Percentiles rank a stretch among this genome's conserved stretches.
Evolutionary conservation across 768 basidiomycete genomes (phyloP).

Genomic region (Chalciporus piperatus): DNA sequence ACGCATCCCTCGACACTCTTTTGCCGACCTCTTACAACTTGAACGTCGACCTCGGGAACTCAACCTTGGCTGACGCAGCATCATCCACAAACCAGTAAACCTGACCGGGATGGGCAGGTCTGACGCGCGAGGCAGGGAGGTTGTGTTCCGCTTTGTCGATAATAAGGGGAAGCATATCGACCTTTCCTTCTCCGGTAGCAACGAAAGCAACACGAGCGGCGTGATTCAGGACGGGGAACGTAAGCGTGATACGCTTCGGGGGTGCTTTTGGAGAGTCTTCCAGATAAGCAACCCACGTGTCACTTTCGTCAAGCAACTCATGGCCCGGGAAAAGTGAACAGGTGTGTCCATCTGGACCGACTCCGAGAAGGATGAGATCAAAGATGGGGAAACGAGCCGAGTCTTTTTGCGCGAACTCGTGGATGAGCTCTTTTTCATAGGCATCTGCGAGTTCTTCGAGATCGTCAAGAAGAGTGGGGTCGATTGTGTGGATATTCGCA

Average conservation of each 20-base stretch:
- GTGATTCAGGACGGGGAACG: conserved; percentile 88
- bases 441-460: conserved; percentile 78
- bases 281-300: conserved; percentile 93
- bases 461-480: conserved; percentile 61
- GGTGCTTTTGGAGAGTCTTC: conserved; percentile 96
- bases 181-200: conserved; percentile 79
- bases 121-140: conserved; percentile 81
- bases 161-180: conserved; percentile 65
- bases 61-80: conserved; percentile 64
- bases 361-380: conserved; percentile 94
- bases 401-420: conserved; percentile 88
- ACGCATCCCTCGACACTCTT: neutral
- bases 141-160: conserved; percentile 78
- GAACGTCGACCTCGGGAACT: conserved; percentile 56
- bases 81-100: conserved; percentile 96
- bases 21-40: conserved; percentile 40
- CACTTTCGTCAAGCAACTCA: conserved; percentile 73
- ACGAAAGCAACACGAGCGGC: conserved; percentile 88
- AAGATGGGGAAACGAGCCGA: conserved; percentile 96
- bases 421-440: conserved; percentile 83
- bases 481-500: conserved; percentile 81
- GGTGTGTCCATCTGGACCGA: conserved; percentile 98
- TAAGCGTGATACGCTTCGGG: conserved; percentile 85
- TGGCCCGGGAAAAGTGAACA: conserved; percentile 97
- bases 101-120: conserved; percentile 74